Base-by-base conservation (phyloP, 768 basidiomycete genomes). In the Dacryopinax spathularia region DNA sequence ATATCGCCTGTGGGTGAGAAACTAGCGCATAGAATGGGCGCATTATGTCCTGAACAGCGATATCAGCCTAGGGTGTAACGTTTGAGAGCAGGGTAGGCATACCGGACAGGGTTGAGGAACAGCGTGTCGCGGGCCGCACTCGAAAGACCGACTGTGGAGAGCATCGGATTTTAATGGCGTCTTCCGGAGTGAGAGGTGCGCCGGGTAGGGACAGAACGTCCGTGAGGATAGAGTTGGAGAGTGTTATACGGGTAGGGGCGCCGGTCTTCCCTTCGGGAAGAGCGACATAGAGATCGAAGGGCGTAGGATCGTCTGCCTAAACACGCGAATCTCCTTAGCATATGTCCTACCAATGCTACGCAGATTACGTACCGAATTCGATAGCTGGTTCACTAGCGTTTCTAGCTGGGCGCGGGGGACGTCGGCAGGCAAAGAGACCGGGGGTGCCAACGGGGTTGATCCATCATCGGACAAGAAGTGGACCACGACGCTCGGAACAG, bases 131-230 rank as follows among this genome's bases (percentile, higher is more conserved):
- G 25, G 91, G 91, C 67, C 94, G 80, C 29, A 99, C 94, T 64
- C 86, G 84, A 75, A 96, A 99, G 2, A 98, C 88, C 44, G 93
- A 91, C 73, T 99, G 94, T 9, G 95, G 95, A 29, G 94, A 86
- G 73, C 95, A 98, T 68, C 87, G 83, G 27, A 98, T 81, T 60
- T 89, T 79, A 63, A 98, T 84, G 10, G 93, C 81, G 70, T 91
- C 92, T 80, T 99, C 95, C 9, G 83, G 79, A 0, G 89, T 86
- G 67, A 91, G 89, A 0, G 78, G 27, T 82, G 79, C 1, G 87
- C 86, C 63, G 0, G 86, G 80, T 70, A 87, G 88, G 6, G 79
- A 76, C 9, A 98, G 78, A 9, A 96, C 81, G 70, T 97, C 92
- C 1, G 80, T 76, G 68, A 90, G 82, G 31, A 96, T 85, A 1